Evolutionary conservation across 176 grass and related monocot species (phyloP).

Genomic region (Poa pratensis): DNA sequence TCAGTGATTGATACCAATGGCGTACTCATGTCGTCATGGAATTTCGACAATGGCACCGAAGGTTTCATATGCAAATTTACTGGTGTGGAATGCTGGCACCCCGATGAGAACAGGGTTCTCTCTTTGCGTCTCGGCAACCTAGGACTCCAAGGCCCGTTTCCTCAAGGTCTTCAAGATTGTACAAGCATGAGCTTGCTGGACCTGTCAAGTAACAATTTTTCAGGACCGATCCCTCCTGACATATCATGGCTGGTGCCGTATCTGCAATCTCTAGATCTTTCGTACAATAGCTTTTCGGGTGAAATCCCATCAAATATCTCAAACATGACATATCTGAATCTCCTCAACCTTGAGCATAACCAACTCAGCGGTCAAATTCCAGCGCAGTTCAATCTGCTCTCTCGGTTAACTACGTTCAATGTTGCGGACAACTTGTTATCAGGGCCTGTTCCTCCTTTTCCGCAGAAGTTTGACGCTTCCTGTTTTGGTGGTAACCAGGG

Average conservation of each 20-base stretch:
- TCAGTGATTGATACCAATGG: not conserved
- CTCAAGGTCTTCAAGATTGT: conserved; percentile 37
- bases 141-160: conserved; percentile 53
- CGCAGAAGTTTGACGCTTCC: not conserved
- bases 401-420: not conserved
- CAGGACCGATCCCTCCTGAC: conserved; percentile 36
- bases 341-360: conserved; percentile 48
- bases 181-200: conserved; percentile 33
- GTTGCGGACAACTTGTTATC: conserved; percentile 46
- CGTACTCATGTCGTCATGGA: not conserved
- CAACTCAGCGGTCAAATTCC: conserved; percentile 37
- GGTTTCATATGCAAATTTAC: not conserved
- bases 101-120: not conserved
- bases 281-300: conserved; percentile 44
- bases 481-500: conserved; percentile 13
- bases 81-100: not conserved
- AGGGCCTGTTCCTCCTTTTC: not conserved
- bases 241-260: conserved; percentile 36
- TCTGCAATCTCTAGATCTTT: conserved; percentile 46
- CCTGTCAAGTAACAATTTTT: conserved; percentile 47
- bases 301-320: conserved; percentile 29
- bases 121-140: conserved; percentile 40
- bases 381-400: not conserved
- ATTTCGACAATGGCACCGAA: rapidly evolving
- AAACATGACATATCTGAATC: conserved; percentile 32